phyloP scores from a whole-genome alignment of 2,329 filamentous ascomycete species.

The Chaetomium olivaceum region DNA sequence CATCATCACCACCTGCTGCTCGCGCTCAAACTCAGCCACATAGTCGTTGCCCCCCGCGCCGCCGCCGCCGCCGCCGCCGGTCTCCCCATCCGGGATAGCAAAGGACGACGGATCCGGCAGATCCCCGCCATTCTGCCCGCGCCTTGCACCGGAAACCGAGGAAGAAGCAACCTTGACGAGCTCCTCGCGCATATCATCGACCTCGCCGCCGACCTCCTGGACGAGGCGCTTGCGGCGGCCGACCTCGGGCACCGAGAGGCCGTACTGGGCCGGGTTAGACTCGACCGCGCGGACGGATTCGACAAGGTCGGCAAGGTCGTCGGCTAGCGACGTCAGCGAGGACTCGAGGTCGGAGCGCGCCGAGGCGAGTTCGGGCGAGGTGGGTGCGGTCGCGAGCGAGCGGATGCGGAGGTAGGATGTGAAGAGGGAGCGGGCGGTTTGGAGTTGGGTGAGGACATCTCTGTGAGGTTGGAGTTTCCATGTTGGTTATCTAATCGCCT shows the following conservation, averaged over 20 bases:
- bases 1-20: constrained; percentile 90
- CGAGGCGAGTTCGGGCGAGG: constrained; percentile 81
- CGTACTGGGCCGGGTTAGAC: constrained; percentile 81
- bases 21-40: constrained; percentile 83
- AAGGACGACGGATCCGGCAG: constrained; percentile 57
- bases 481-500: background rate
- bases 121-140: constrained; percentile 38
- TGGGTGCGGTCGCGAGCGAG: constrained; percentile 70
- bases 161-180: constrained; percentile 53
- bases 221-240: constrained; percentile 77
- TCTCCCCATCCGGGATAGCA: constrained; percentile 58
- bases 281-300: constrained; percentile 87
- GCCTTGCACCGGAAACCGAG: constrained; percentile 12
- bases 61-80: constrained; percentile 38
- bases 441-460: constrained; percentile 83
- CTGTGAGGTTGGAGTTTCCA: constrained; percentile 46
- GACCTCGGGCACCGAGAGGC: constrained; percentile 80
- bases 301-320: constrained; percentile 86
- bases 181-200: constrained; percentile 87
- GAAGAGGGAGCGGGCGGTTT: constrained; percentile 81
- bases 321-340: constrained; percentile 67
- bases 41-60: constrained; percentile 46
- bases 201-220: constrained; percentile 82
- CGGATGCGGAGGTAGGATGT: constrained; percentile 94
- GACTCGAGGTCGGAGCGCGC: constrained; percentile 69